phyloP scores from a whole-genome alignment of 441 rosid genomes.

The Mallotus japonicus region DNA sequence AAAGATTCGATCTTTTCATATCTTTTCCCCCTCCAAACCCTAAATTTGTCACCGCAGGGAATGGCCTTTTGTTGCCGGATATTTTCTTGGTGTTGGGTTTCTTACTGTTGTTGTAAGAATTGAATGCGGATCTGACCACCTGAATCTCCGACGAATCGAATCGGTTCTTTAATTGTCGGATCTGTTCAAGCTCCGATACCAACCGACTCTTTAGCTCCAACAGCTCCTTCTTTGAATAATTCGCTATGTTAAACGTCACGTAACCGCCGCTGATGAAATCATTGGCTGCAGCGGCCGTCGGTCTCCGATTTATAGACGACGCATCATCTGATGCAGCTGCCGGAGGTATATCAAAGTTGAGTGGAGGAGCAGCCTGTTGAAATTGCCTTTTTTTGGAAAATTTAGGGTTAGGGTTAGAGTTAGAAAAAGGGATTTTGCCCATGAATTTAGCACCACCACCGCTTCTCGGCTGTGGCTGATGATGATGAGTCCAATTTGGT shows the following conservation, averaged over 20 bases:
- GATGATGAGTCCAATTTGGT: conserved; percentile 42
- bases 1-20: conserved; percentile 32
- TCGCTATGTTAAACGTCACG: conserved; percentile 34
- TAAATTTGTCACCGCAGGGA: conserved; percentile 15
- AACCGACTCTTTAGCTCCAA: conserved; percentile 60
- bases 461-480: conserved; percentile 38
- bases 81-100: conserved; percentile 38
- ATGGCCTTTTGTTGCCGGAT: conserved; percentile 48
- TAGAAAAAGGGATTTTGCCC: conserved; percentile 50
- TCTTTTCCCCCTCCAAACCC: conserved; percentile 30
- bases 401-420: conserved; percentile 53
- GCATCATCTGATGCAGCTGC: conserved; percentile 62
- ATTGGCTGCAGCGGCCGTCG: neutral
- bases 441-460: conserved; percentile 47
- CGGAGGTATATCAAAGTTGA: conserved; percentile 41
- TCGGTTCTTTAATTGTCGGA: conserved; percentile 54
- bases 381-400: conserved; percentile 41
- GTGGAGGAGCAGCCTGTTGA: conserved; percentile 22
- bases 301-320: conserved; percentile 43
- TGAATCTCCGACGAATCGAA: conserved; percentile 43
- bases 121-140: conserved; percentile 39
- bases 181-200: conserved; percentile 60
- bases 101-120: conserved; percentile 22
- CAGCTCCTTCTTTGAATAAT: conserved; percentile 50
- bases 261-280: conserved; percentile 32